Percentiles rank a stretch among this genome's conserved stretches.
Conservation (phyloP, 164 flowering plant genomes). For the Annona squamosa region DNA sequence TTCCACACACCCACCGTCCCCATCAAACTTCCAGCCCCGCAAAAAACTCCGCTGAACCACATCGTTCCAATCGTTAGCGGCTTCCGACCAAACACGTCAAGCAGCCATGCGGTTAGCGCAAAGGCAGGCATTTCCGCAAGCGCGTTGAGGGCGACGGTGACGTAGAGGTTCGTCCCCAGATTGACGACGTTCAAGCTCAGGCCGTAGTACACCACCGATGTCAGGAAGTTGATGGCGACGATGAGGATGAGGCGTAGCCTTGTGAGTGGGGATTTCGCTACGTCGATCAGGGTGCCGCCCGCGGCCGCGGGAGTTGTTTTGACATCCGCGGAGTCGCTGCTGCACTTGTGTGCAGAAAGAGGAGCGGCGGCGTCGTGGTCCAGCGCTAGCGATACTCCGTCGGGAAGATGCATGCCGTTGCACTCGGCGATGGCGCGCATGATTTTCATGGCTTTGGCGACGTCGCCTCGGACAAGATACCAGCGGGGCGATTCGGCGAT, state of each 20-base stretch:
- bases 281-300: slow-evolving; percentile 43
- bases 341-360: no score
- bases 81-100: slow-evolving; percentile 61
- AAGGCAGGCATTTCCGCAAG: slow-evolving; percentile 87
- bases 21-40: slow-evolving; percentile 44
- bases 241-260: slow-evolving; percentile 51
- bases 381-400: slow-evolving; percentile 36
- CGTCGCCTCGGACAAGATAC: slow-evolving; percentile 66
- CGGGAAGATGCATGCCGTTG: slow-evolving; percentile 52
- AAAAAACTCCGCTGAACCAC: slow-evolving; percentile 74
- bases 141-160: slow-evolving; percentile 64
- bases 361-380: slow-evolving; percentile 32
- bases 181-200: slow-evolving; percentile 83
- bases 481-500: slow-evolving; percentile 84
- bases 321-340: not conserved
- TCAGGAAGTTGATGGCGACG: slow-evolving; percentile 50
- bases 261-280: slow-evolving; percentile 44
- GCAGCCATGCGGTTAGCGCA: slow-evolving; percentile 51
- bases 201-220: slow-evolving; percentile 80
- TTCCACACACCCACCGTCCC: slow-evolving; percentile 32
- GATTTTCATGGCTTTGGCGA: slow-evolving; percentile 45
- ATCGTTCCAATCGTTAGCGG: slow-evolving; percentile 61
- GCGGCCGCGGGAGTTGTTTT: not conserved
- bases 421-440: slow-evolving; percentile 59
- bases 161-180: slow-evolving; percentile 70